phyloP scores from a whole-genome alignment of 2,329 filamentous ascomycete genomes.

The Sclerotinia borealis region DNA sequence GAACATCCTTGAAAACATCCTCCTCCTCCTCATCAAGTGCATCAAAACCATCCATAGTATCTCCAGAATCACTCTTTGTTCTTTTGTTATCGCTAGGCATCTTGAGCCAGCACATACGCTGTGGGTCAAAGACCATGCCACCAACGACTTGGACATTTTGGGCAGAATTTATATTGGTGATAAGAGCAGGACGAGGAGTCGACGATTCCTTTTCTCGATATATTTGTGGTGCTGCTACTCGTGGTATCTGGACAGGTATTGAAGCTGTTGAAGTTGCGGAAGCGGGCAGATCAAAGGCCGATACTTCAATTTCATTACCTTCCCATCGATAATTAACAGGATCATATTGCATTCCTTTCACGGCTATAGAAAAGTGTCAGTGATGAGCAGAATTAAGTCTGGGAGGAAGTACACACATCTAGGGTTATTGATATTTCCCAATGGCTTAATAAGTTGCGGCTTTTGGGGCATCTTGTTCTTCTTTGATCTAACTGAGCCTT shows the following conservation, averaged over 20 bases:
- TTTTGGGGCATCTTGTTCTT: conserved; percentile 57
- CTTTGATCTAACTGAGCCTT: conserved; percentile 44
- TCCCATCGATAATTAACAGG: conserved; percentile 84
- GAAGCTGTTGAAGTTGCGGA: conserved; percentile 49
- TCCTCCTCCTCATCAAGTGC: conserved; percentile 83
- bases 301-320: conserved; percentile 83
- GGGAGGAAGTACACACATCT: conserved; percentile 58
- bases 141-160: conserved; percentile 90
- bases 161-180: conserved; percentile 79
- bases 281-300: conserved; percentile 64
- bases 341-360: conserved; percentile 97
- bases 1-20: conserved; percentile 91
- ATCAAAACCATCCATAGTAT: conserved; percentile 58
- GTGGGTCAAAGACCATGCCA: conserved; percentile 98
- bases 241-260: conserved; percentile 37
- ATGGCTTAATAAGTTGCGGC: conserved; percentile 83
- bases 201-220: conserved; percentile 50
- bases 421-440: conserved; percentile 66
- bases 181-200: conserved; percentile 69
- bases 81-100: conserved; percentile 44
- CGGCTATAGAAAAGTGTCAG: conserved; percentile 44
- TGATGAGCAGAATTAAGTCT: neutral
- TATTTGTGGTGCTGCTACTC: conserved; percentile 44
- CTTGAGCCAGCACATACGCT: conserved; percentile 97
- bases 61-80: conserved; percentile 43